These are phyloP conservation scores for Emergomyces pasteurianus DNA, from an alignment of 2,329 filamentous ascomycete genomes.

Conservation along the genomic window DNA sequence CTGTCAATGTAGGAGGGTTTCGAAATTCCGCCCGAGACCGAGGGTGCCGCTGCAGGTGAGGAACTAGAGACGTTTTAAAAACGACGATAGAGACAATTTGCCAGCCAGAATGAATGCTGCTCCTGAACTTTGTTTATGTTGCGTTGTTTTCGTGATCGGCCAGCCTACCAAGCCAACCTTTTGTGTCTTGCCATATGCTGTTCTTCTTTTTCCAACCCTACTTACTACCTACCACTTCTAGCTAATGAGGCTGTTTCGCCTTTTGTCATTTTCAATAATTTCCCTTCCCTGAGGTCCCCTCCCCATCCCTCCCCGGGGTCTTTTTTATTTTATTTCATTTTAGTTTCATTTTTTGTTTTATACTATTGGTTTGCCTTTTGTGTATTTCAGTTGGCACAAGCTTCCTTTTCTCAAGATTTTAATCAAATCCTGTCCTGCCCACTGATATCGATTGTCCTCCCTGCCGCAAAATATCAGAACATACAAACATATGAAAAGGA, in stretches of 20 bases:
- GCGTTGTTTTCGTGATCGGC: not conserved
- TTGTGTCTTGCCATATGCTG: no score
- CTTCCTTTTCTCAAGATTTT: not conserved
- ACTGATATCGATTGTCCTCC: not conserved
- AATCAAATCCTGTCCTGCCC: not conserved
- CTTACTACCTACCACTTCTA: no score
- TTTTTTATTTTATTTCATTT: not conserved
- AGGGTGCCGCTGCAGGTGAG: conserved; percentile 43
- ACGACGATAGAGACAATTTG: not conserved
- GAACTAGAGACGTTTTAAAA: conserved; percentile 30
- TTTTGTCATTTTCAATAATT: not conserved
- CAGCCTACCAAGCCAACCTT: not conserved
- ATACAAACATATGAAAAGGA: not conserved
- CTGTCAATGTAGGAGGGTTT: conserved; percentile 41
- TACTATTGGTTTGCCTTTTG: not conserved
- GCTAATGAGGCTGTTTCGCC: not conserved
- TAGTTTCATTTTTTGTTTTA: no score
- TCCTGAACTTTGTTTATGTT: not conserved
- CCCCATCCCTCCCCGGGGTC: no score
- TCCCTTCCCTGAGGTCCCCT: no score
- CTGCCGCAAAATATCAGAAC: not conserved
- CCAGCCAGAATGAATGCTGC: not conserved
- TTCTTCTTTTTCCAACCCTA: not conserved
- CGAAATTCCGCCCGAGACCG: conserved; percentile 73
- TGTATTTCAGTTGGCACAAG: not conserved